A percentile compares a stretch with the other conserved stretches of the same genome.
phyloP scores from a whole-genome alignment of 257 asterid genomes.

The Forsythia suspensa region DNA sequence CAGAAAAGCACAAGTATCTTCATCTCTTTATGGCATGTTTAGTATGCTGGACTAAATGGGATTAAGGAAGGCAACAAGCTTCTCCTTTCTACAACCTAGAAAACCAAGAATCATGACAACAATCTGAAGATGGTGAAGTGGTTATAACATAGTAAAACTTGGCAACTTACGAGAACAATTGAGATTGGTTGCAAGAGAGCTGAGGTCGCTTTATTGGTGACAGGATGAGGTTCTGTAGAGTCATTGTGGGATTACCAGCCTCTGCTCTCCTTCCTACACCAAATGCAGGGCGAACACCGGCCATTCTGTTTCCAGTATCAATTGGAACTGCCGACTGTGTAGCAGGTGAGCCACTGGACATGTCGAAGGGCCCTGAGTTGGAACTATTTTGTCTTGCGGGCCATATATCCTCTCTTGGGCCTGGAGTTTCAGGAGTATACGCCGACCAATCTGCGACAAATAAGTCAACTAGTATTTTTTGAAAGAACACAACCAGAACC shows the following conservation, averaged over 20 bases:
- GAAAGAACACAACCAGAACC: slow-evolving; percentile 18
- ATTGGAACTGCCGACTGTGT: not conserved
- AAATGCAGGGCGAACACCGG: slow-evolving; percentile 46
- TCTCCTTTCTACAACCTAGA: slow-evolving; percentile 33
- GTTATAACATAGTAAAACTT: slow-evolving; percentile 7
- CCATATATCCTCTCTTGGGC: slow-evolving; percentile 88
- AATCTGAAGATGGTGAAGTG: slow-evolving; percentile 2
- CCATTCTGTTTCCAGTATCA: slow-evolving; percentile 56
- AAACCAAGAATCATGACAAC: slow-evolving; percentile 12
- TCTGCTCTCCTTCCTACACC: slow-evolving; percentile 55
- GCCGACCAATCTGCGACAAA: slow-evolving; percentile 79
- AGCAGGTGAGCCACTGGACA: slow-evolving; percentile 64
- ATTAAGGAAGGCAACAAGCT: not conserved
- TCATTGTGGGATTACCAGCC: slow-evolving; percentile 67
- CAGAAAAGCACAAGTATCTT: too few relatives aligned
- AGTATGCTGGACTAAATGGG: not conserved
- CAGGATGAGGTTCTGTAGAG: slow-evolving; percentile 71
- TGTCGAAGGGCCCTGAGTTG: slow-evolving; percentile 63
- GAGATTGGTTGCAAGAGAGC: slow-evolving; percentile 70
- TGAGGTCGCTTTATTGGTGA: slow-evolving; percentile 89
- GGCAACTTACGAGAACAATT: slow-evolving; percentile 65
- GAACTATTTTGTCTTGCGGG: slow-evolving; percentile 60
- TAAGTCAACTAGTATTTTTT: slow-evolving; percentile 64
- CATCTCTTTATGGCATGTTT: too few relatives aligned
- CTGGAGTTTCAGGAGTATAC: slow-evolving; percentile 98